Conservation (phyloP, 805 yeast species). For the Grigorovia yakushimaensis region DNA sequence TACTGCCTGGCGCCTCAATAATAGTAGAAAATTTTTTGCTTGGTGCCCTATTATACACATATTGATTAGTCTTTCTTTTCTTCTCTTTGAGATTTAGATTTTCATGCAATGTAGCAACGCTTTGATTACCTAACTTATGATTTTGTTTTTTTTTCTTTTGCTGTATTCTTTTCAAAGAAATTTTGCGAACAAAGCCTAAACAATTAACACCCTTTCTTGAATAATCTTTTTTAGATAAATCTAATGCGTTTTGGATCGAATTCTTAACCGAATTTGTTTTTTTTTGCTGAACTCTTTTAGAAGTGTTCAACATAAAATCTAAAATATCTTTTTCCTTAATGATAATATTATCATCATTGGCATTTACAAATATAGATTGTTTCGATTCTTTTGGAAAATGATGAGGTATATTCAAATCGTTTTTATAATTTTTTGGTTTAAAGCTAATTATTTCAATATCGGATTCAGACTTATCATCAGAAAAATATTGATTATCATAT, state of each 20-base stretch:
- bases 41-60: constrained; percentile 9
- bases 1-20: constrained; percentile 18
- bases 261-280: background rate
- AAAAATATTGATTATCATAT: constrained; percentile 11
- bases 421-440: background rate
- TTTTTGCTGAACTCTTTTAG: background rate
- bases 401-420: background rate
- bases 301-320: background rate
- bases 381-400: background rate
- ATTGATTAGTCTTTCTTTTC: constrained; percentile 5
- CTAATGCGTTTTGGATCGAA: background rate
- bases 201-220: background rate
- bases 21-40: constrained; percentile 17
- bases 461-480: constrained; percentile 5
- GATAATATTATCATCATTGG: background rate
- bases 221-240: background rate
- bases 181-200: background rate
- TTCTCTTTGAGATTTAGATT: background rate
- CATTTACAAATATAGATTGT: background rate
- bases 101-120: background rate
- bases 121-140: too few species aligned
- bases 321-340: background rate
- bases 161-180: background rate
- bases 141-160: background rate
- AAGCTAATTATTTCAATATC: background rate